Conservation (phyloP, 805 yeast genomes). For the Yamadazyma scolyti region DNA sequence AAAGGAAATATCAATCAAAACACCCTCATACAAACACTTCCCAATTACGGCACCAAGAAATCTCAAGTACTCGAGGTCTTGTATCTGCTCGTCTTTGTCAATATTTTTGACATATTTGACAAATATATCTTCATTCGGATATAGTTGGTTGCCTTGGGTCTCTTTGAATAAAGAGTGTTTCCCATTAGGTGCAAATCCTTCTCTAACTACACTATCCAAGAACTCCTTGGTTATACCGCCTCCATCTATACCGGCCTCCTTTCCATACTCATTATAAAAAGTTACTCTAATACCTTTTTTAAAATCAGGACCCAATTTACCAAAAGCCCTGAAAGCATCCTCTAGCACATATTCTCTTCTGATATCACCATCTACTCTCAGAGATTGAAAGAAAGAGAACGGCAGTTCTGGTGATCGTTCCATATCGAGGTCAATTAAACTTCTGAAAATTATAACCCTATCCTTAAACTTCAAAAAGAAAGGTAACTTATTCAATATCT, state of each 20-base stretch:
- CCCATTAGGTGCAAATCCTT: constrained; percentile 51
- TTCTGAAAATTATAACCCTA: constrained; percentile 71
- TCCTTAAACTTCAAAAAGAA: constrained; percentile 74
- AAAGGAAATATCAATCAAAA: constrained; percentile 76
- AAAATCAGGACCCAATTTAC: constrained; percentile 48
- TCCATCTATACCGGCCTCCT: constrained; percentile 92
- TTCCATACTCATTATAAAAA: constrained; percentile 69
- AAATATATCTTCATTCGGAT: constrained; percentile 64
- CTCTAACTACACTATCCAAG: constrained; percentile 64
- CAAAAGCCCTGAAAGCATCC: constrained; percentile 67
- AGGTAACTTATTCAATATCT: constrained; percentile 62
- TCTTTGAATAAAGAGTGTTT: constrained; percentile 35
- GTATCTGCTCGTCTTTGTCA: constrained; percentile 20
- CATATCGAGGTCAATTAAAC: constrained; percentile 55
- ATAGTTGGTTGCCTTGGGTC: constrained; percentile 55
- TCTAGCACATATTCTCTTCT: constrained; percentile 68
- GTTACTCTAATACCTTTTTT: constrained; percentile 59
- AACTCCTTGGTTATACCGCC: constrained; percentile 95
- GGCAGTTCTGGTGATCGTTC: constrained; percentile 12
- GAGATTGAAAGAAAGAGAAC: constrained; percentile 15
- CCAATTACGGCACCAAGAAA: constrained; percentile 86
- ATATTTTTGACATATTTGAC: constrained; percentile 25
- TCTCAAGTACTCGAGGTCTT: constrained; percentile 32
- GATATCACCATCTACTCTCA: constrained; percentile 46
- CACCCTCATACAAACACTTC: constrained; percentile 80